These are phyloP conservation scores for Malus orientalis DNA, from an alignment of 306 rosid genomes.

Conservation along the genomic window DNA sequence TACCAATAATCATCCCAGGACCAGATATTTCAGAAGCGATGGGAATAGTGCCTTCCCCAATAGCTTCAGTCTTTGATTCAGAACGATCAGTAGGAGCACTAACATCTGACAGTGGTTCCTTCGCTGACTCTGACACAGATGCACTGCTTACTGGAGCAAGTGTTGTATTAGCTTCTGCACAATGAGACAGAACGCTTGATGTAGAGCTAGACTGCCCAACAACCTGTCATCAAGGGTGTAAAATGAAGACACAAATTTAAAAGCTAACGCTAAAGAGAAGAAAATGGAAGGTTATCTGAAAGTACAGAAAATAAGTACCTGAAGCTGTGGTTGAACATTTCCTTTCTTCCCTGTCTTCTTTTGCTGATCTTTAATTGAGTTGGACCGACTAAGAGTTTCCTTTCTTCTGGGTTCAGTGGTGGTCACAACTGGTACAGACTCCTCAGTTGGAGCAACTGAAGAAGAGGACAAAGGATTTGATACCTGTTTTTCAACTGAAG, in stretches of 20 bases:
- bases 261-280: not conserved
- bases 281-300: not conserved
- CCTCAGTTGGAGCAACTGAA: constrained; percentile 26
- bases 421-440: constrained; percentile 27
- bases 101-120: constrained; percentile 22
- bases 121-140: constrained; percentile 19
- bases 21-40: constrained; percentile 36
- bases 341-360: constrained; percentile 52
- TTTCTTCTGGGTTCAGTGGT: constrained; percentile 37
- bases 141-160: constrained; percentile 19
- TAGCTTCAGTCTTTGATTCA: constrained; percentile 23
- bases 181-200: constrained; percentile 23
- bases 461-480: constrained; percentile 18
- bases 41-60: constrained; percentile 12
- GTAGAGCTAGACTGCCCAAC: constrained; percentile 33
- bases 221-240: constrained; percentile 36
- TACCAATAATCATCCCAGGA: constrained; percentile 18
- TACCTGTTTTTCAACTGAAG: constrained; percentile 28
- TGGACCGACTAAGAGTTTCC: constrained; percentile 51
- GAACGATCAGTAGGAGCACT: constrained; percentile 18
- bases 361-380: constrained; percentile 58
- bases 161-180: constrained; percentile 31
- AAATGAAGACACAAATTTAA: constrained; percentile 1
- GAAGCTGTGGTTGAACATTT: constrained; percentile 34
- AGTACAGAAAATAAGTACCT: constrained; percentile 42